Conservation (phyloP, 1,284 basidiomycete species). For the Bondarzewia mesenterica region DNA sequence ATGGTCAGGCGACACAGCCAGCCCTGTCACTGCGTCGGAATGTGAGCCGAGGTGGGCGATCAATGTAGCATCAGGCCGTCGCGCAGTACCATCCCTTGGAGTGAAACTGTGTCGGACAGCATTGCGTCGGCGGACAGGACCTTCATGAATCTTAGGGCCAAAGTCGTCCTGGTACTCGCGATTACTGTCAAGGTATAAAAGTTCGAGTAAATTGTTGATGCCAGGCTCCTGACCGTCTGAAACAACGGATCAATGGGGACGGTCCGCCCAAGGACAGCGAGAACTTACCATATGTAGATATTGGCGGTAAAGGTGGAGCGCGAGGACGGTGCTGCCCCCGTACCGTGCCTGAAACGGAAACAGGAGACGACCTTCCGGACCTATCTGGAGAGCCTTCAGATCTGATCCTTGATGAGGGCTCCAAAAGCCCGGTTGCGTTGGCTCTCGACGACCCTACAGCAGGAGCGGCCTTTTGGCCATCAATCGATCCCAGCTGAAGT, state of each 20-base stretch:
- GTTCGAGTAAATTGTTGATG: constrained; percentile 80
- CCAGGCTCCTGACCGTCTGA: constrained; percentile 82
- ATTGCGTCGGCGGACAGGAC: constrained; percentile 69
- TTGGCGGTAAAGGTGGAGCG: constrained; percentile 41
- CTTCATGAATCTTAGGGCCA: constrained; percentile 77
- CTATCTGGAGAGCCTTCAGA: constrained; percentile 56
- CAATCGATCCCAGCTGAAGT: constrained; percentile 57
- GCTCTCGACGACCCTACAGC: constrained; percentile 74
- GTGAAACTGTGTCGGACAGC: constrained; percentile 57
- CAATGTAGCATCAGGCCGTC: constrained; percentile 66
- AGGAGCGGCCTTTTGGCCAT: constrained; percentile 77
- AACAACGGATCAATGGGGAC: constrained; percentile 5
- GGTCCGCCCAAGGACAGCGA: not conserved
- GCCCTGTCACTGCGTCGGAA: constrained; percentile 67
- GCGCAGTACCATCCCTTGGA: constrained; percentile 44
- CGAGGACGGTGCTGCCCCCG: constrained; percentile 38
- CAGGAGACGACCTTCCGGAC: constrained; percentile 66
- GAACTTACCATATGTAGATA: constrained; percentile 63
- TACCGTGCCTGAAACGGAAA: constrained; percentile 47
- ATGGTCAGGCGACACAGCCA: constrained; percentile 90
- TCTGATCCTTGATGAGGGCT: constrained; percentile 55
- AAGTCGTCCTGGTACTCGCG: constrained; percentile 84
- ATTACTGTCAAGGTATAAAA: constrained; percentile 81
- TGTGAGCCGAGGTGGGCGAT: constrained; percentile 86
- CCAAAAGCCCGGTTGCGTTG: constrained; percentile 70